A percentile compares a stretch with the other conserved stretches of the same genome.
These are phyloP conservation scores for maize (Zea mays) DNA, from an alignment of 176 grass and related monocot genomes.

Conservation along the genomic window DNA sequence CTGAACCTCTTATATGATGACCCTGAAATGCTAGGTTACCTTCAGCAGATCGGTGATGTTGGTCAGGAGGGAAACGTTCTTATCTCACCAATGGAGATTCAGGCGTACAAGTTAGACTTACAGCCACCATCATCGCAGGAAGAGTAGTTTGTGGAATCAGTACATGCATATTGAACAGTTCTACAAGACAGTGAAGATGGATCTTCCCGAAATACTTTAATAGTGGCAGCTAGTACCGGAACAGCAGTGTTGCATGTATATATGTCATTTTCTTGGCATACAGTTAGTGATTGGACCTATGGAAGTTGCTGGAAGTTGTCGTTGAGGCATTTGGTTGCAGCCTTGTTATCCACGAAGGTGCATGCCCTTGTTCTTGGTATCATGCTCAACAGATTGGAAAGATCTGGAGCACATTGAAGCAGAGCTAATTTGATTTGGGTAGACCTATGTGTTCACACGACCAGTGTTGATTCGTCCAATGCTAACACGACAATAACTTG, in stretches of 20 bases:
- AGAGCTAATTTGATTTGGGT: not conserved
- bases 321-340: too few species aligned
- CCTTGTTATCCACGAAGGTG: not conserved
- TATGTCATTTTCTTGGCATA: slow-evolving; percentile 16
- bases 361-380: slow-evolving; percentile 10
- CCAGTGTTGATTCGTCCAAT: not conserved
- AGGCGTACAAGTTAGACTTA: slow-evolving; percentile 92
- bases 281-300: slow-evolving; percentile 5
- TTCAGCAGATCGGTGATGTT: slow-evolving; percentile 70
- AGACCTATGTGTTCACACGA: not conserved
- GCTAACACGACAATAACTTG: slow-evolving; percentile 9
- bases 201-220: not conserved
- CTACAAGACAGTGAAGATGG: slow-evolving; percentile 19
- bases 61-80: slow-evolving; percentile 87
- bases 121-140: slow-evolving; percentile 47
- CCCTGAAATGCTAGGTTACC: slow-evolving; percentile 77
- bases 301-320: not conserved
- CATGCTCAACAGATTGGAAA: not conserved
- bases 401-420: not conserved
- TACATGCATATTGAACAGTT: not conserved
- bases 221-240: slow-evolving; percentile 8
- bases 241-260: not conserved
- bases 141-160: slow-evolving; percentile 33
- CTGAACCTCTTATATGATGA: slow-evolving; percentile 95
- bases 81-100: slow-evolving; percentile 95